Evolutionary conservation across 2,329 filamentous ascomycete species (phyloP), one percentile per base, ranked within the genome.

Genomic region (Aspergillus melleus): DNA sequence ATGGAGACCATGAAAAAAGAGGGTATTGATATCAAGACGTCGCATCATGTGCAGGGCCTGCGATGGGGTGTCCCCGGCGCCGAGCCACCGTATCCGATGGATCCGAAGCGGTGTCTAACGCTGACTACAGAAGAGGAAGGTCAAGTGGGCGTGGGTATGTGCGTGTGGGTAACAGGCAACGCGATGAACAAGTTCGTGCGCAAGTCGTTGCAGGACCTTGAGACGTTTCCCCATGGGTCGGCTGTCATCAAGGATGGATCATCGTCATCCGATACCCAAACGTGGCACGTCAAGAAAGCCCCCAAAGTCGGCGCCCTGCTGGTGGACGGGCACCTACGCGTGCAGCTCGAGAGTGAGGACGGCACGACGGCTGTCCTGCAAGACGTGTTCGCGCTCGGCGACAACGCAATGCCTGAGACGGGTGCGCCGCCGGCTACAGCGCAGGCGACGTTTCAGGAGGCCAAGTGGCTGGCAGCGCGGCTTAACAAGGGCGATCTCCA

Each of bases 391-490:
- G 77, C 82, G 1, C 68, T 85, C 9, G 85, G 85, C 19, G 85
- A 87, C 72, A 86, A 84, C 63, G 83, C 82, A 0, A 79, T 81
- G 62, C 74, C 81, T 1, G 83, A 85, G 67, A 79, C 73, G 2
- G 81, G 81, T 1, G 70, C 76, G 0, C 84, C 77, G 1, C 85
- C 85, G 0, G 83, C 84, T 0, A 87, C 85, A 0, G 84, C 85
- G 2, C 85, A 86, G 69, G 84, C 85, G 0, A 83, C 84, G 0
- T 80, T 78, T 16, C 85, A 87, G 67, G 84, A 87, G 68, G 84
- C 84, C 0, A 76, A 78, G 24, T 87, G 84, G 84, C 76, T 88
- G 0, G 82, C 81, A 0, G 80, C 81, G 55, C 77, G 77, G 1
- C 69, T 87, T 26, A 87, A 87, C 68, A 79, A 80, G 46, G 72